Evolutionary conservation across 2,329 filamentous ascomycete species (phyloP), one percentile per base, ranked within the genome.

Genomic region (Fusarium floridanum): DNA sequence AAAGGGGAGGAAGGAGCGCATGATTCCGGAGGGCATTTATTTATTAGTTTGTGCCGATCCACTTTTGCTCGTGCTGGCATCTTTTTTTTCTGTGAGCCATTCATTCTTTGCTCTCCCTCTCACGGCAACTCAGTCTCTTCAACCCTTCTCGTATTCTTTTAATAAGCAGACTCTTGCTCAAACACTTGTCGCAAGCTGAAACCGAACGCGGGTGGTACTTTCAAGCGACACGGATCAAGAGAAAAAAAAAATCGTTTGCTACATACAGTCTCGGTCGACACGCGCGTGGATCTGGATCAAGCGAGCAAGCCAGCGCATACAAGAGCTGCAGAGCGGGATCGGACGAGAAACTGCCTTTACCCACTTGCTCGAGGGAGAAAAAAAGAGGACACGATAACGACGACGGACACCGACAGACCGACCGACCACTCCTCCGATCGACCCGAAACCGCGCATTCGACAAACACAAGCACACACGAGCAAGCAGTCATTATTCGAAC

Each of bases 1-100:
- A 34, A 57, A 57, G 39, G 39, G 37, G 24, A 61, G 37, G n/a
- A 61, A 32, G 37, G 57, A 41, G 24, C 57, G 57, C 36, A 57
- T 57, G 34, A 37, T 34, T 36, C 6, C 32, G 14, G 20, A 57
- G 32, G 55, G 20, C 29, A 34, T 57, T 57, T 22, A 45, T 61
- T 66, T 50, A 34, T 43, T 66, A 36, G 55, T 64, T 48, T 64
- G 61, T 61, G 63, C 53, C n/a, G 71, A 34, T 66, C 73, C 73
- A 75, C 73, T 75, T 73, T 75, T 71, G 53, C 45, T 63, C 60
- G 45, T 71, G 63, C 53, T 75, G 72, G 66, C 62, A 64, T 70
- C 57, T 71, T 75, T 70, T 61, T 39, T 61, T 39, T 64, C 55
- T 37, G 41, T 57, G 53, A 69, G 17, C 48, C 24, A 27, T 70